These are phyloP conservation scores for Arxiozyma bovina DNA, from an alignment of 1,139 yeast species.

Conservation along the genomic window DNA sequence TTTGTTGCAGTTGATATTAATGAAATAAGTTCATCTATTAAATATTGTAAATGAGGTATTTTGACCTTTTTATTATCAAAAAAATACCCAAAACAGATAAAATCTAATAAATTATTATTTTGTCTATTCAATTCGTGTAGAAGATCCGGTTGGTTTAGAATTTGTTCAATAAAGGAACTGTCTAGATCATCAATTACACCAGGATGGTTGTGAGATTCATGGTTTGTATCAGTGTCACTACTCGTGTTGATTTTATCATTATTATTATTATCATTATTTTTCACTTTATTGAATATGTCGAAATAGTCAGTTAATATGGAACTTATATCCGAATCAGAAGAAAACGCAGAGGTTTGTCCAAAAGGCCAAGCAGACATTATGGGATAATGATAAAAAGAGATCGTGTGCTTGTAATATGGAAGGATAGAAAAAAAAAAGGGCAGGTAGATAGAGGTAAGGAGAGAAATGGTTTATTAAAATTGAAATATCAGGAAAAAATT, in stretches of 20 bases:
- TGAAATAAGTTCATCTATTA: conserved; percentile 19
- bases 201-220: conserved; percentile 1
- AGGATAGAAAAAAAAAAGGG: too few species aligned
- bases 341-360: conserved; percentile 32
- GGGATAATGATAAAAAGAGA: neutral
- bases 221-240: conserved; percentile 7
- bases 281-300: conserved; percentile 23
- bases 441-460: too few species aligned
- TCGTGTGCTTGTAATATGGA: too few species aligned
- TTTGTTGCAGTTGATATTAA: conserved; percentile 17
- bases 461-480: too few species aligned
- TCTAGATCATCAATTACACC: conserved; percentile 35
- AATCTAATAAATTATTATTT: conserved; percentile 44
- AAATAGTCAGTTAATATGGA: conserved; percentile 33
- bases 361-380: conserved; percentile 43
- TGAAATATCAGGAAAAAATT: too few species aligned
- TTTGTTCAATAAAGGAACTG: conserved; percentile 52
- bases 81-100: conserved; percentile 35
- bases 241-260: conserved; percentile 2
- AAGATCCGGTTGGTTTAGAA: conserved; percentile 53
- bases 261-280: conserved; percentile 9
- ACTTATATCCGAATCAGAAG: conserved; percentile 30
- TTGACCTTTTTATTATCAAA: conserved; percentile 17
- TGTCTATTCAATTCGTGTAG: conserved; percentile 44
- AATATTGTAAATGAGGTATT: conserved; percentile 38